These are phyloP conservation scores for Sungouiella blattae DNA, from an alignment of 805 yeast genomes.

Conservation along the genomic window DNA sequence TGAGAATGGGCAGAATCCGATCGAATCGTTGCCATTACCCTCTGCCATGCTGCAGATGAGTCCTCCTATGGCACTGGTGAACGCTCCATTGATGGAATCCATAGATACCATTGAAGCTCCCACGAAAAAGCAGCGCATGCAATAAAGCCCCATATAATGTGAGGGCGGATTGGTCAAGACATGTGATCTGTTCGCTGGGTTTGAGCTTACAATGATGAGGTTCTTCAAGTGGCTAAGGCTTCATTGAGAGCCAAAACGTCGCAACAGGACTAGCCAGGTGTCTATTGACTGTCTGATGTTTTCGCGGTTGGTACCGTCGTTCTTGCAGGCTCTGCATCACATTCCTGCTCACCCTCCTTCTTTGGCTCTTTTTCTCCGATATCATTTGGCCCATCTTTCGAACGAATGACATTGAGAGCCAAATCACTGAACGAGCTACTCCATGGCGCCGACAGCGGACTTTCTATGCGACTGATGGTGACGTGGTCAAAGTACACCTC, in stretches of 20 bases:
- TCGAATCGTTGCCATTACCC: constrained; percentile 6
- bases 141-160: too few relatives aligned
- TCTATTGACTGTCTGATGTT: too few relatives aligned
- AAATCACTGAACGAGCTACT: constrained; percentile 17
- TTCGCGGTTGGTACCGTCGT: too few relatives aligned
- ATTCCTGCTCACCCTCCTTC: neutral
- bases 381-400: neutral
- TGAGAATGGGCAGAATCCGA: constrained; percentile 10
- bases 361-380: neutral
- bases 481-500: constrained; percentile 29
- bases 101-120: constrained; percentile 11
- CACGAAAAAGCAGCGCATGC: constrained; percentile 10
- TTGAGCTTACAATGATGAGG: too few relatives aligned
- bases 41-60: constrained; percentile 9
- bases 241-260: too few relatives aligned
- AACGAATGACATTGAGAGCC: constrained; percentile 11
- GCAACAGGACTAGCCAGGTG: too few relatives aligned
- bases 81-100: neutral
- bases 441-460: constrained; percentile 23
- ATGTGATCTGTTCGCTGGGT: too few relatives aligned
- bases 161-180: too few relatives aligned
- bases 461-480: constrained; percentile 15
- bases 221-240: too few relatives aligned
- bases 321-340: too few relatives aligned
- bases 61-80: neutral